Base-by-base conservation (phyloP, 768 basidiomycete genomes). In the Tricholoma saponaceum region DNA sequence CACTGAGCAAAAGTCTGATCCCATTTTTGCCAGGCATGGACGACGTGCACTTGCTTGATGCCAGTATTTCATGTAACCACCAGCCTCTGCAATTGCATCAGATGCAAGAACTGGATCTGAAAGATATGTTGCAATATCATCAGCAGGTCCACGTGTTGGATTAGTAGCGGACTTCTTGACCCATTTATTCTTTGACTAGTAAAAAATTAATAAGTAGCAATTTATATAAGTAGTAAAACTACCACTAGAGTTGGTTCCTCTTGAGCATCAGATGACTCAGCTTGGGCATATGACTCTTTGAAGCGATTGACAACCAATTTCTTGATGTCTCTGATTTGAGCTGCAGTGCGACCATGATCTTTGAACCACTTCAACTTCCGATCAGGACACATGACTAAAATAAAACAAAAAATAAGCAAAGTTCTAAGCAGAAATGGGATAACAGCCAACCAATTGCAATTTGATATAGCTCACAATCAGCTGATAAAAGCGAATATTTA, bases 381-480 rank as follows among this genome's bases (percentile, higher is more conserved):
- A 49, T 49, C 46, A 49, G 46, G 46, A 49, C 22, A 25, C 22
- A 25, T 50, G 23, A 50, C 47, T 26, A 50, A 26, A 25, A 50
- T 26, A n/a, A 14, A 61, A 49, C n/a, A 50, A 26, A 50, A 30
- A 26, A 50, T 50, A 16, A 26, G 13, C 6, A 66, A 28, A 41
- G 6, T 35, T 35, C 33, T 41, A 26, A 3, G 56, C 7, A n/a
- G 58, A 43, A 5, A 49, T 51, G 10, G 58, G 54, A 26, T 20
- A 52, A 51, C n/a, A n/a, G 57, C 49, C n/a, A 57, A 65, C 62
- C 62, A 57, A 65, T 63, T 10, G 62, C 55, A 59, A 65, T 57
- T 9, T 61, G 9, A 55, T 65, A 65, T 13, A 65, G 52, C 44
- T 63, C 54, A 46, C 60, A 62, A 28, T 64, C 62, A 25, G 37